These are phyloP conservation scores for Musa balbisiana DNA, from an alignment of 202 grass and related monocot genomes.

Conservation along the genomic window DNA sequence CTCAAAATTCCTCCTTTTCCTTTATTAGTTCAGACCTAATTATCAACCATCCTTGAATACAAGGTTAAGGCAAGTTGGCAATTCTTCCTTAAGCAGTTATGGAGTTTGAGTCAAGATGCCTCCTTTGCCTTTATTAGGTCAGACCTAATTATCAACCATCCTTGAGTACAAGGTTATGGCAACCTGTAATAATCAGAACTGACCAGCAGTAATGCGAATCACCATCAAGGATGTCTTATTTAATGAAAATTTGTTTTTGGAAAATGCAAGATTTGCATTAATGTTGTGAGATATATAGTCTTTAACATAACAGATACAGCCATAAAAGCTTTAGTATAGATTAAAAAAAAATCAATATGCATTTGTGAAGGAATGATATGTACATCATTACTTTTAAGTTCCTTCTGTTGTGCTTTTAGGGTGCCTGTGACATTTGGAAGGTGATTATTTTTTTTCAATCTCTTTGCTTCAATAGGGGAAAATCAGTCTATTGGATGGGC, in stretches of 20 bases:
- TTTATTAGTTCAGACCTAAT: background rate
- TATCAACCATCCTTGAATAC: background rate
- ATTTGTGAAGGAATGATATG: too few relatives aligned
- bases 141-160: background rate
- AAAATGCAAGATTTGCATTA: background rate
- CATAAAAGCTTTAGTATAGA: background rate
- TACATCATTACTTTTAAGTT: background rate
- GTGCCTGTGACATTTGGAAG: background rate
- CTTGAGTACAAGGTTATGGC: background rate
- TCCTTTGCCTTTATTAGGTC: background rate
- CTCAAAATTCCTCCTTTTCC: background rate
- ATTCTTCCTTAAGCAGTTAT: background rate
- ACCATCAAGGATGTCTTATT: background rate
- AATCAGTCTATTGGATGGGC: conserved; percentile 96
- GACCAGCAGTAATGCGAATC: background rate
- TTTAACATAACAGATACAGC: background rate
- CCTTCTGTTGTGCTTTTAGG: background rate
- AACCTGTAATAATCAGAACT: background rate
- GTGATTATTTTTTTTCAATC: too few relatives aligned
- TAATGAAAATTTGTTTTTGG: background rate
- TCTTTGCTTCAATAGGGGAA: conserved; percentile 62
- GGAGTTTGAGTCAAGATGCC: background rate
- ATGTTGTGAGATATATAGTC: background rate
- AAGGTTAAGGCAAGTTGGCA: background rate
- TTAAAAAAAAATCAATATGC: background rate